Evolutionary conservation across 2,329 filamentous ascomycete genomes (phyloP).

Genomic region (Trichoderma sp.): DNA sequence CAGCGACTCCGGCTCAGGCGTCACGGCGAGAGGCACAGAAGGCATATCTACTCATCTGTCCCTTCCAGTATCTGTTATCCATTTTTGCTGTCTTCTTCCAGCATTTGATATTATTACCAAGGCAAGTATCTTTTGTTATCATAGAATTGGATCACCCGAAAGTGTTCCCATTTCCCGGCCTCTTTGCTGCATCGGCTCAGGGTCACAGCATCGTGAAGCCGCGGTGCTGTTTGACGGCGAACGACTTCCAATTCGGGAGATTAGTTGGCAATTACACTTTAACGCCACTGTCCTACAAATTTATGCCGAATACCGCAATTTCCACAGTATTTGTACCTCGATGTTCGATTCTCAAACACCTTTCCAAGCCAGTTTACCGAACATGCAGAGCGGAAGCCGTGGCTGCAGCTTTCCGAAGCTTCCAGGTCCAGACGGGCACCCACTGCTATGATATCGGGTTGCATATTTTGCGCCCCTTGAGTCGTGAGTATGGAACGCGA

Average conservation of each 20-base stretch:
- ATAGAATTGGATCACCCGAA: not conserved
- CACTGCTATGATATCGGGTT: not conserved
- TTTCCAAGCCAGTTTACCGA: not conserved
- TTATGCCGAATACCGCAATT: not conserved
- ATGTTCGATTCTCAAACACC: not conserved
- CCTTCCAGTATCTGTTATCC: not conserved
- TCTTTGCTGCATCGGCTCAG: not conserved
- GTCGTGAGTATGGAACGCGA: not conserved
- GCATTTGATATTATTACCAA: not conserved
- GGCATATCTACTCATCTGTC: not conserved
- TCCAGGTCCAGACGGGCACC: not conserved
- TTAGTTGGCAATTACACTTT: conserved; percentile 3
- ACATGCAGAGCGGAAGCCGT: not conserved
- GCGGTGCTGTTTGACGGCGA: conserved; percentile 3
- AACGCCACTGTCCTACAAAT: conserved; percentile 6
- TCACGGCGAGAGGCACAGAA: not conserved
- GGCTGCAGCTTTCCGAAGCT: conserved; percentile 3
- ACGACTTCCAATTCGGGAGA: conserved; percentile 1
- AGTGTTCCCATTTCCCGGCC: not conserved
- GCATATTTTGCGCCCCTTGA: not conserved
- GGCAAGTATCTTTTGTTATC: not conserved
- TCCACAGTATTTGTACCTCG: not conserved
- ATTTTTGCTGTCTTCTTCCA: not conserved
- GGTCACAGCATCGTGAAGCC: not conserved
- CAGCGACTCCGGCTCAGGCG: not conserved